phyloP scores from a whole-genome alignment of 805 yeast species.

The Kodamaea laetipori region DNA sequence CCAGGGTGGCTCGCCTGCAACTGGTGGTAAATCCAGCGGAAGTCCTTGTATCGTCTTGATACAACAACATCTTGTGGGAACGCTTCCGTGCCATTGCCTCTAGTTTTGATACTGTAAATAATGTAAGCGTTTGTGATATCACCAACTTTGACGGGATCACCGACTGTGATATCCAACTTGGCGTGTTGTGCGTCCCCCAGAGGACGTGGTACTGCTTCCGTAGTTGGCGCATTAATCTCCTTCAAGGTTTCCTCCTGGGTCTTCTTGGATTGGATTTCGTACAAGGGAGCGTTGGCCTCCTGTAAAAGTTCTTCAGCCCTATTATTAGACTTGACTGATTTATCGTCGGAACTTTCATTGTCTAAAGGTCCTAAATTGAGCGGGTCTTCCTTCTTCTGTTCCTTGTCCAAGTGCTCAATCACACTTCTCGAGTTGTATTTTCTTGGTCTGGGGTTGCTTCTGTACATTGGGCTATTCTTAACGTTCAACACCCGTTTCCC shows the following conservation, averaged over 20 bases:
- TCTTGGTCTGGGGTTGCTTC: conserved; percentile 31
- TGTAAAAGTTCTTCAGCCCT: conserved; percentile 39
- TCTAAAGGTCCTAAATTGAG: conserved; percentile 14
- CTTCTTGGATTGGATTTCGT: conserved; percentile 35
- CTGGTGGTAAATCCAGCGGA: conserved; percentile 92
- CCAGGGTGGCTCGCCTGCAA: conserved; percentile 88
- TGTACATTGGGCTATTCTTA: conserved; percentile 30
- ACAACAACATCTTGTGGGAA: conserved; percentile 42
- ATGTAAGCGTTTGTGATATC: conserved; percentile 88
- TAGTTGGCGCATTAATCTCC: not conserved
- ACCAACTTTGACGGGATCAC: conserved; percentile 90
- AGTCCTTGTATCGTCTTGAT: conserved; percentile 85
- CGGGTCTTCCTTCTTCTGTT: conserved; percentile 10
- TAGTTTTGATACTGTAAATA: conserved; percentile 75
- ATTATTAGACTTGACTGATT: conserved; percentile 22
- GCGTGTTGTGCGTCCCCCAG: conserved; percentile 23
- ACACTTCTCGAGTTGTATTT: conserved; percentile 33
- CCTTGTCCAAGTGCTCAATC: conserved; percentile 28
- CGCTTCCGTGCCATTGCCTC: conserved; percentile 27
- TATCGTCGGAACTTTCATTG: conserved; percentile 15
- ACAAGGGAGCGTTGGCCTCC: conserved; percentile 57
- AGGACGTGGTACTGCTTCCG: conserved; percentile 11
- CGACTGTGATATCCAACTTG: conserved; percentile 68
- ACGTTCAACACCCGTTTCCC: conserved; percentile 8
- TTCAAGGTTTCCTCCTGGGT: conserved; percentile 16